Evolutionary conservation across 805 yeast species (phyloP).

Genomic region (Candida succiphila): DNA sequence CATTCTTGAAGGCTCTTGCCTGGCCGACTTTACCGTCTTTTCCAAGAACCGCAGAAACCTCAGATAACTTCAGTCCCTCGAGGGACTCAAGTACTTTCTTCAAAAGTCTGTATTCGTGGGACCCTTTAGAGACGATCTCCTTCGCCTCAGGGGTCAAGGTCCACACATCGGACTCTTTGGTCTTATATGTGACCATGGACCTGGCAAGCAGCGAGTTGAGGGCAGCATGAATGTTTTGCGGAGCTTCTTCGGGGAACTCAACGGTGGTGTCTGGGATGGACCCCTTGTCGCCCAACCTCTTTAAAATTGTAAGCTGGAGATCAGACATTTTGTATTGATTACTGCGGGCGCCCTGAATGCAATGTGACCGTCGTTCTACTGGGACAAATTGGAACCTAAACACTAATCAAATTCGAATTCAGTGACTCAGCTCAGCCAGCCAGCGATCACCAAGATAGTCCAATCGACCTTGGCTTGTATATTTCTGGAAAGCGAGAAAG

Average conservation of each 20-base stretch:
- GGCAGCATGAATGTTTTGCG: conserved; percentile 68
- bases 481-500: too few species aligned
- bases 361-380: too few species aligned
- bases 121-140: conserved; percentile 70
- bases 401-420: too few species aligned
- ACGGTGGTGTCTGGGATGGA: conserved; percentile 60
- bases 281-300: conserved; percentile 52
- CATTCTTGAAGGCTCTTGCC: conserved; percentile 94
- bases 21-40: conserved; percentile 86
- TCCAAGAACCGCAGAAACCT: conserved; percentile 66
- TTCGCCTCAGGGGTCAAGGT: conserved; percentile 71
- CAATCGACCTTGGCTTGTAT: too few species aligned
- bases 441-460: too few species aligned
- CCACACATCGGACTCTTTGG: conserved; percentile 71
- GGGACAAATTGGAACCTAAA: too few species aligned
- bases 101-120: conserved; percentile 81
- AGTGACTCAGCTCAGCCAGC: too few species aligned
- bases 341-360: too few species aligned
- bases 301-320: conserved; percentile 52
- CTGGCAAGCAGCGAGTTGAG: conserved; percentile 80
- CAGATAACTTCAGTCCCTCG: conserved; percentile 76
- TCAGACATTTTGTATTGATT: conserved; percentile 45
- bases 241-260: conserved; percentile 54
- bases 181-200: conserved; percentile 64
- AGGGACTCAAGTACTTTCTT: conserved; percentile 62